Conservation (phyloP, 768 basidiomycete species). For the Lactifluus echinatus region DNA sequence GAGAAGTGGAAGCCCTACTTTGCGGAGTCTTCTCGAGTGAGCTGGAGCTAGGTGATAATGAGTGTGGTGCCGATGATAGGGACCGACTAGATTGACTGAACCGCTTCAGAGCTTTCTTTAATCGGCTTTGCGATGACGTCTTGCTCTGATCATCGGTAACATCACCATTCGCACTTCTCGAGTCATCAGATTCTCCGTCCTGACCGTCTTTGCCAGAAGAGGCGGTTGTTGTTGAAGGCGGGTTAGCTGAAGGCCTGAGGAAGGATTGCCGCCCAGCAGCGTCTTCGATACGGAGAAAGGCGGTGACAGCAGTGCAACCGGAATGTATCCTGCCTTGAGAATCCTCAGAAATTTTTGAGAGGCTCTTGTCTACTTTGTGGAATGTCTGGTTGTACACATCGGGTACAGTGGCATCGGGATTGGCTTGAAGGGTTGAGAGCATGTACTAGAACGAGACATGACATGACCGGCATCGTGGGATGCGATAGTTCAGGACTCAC, state of each 20-base stretch:
- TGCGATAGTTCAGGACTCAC: constrained; percentile 32
- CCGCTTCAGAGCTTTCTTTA: constrained; percentile 16
- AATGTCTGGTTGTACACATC: constrained; percentile 91
- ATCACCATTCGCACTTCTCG: constrained; percentile 8
- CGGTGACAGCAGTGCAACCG: constrained; percentile 94
- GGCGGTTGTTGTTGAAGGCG: neutral
- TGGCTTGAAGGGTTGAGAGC: constrained; percentile 57
- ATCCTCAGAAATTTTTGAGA: constrained; percentile 79
- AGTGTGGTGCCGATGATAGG: constrained; percentile 13
- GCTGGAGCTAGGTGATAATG: constrained; percentile 15
- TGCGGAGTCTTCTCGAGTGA: constrained; percentile 2
- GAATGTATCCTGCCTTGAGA: constrained; percentile 91
- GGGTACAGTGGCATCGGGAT: constrained; percentile 56
- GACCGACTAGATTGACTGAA: constrained; percentile 16
- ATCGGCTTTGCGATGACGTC: constrained; percentile 6
- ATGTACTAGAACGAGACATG: constrained; percentile 39
- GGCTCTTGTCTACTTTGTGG: constrained; percentile 77
- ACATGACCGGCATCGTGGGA: neutral
- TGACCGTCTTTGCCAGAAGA: constrained; percentile 2
- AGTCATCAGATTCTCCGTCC: neutral
- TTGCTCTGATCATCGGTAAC: constrained; percentile 7
- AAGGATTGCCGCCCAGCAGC: constrained; percentile 65
- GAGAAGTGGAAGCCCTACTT: constrained; percentile 18
- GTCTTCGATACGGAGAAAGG: constrained; percentile 90
- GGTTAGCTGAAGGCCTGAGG: constrained; percentile 23